Conservation (phyloP, 768 basidiomycete species). For the Termitomyces sp. region DNA sequence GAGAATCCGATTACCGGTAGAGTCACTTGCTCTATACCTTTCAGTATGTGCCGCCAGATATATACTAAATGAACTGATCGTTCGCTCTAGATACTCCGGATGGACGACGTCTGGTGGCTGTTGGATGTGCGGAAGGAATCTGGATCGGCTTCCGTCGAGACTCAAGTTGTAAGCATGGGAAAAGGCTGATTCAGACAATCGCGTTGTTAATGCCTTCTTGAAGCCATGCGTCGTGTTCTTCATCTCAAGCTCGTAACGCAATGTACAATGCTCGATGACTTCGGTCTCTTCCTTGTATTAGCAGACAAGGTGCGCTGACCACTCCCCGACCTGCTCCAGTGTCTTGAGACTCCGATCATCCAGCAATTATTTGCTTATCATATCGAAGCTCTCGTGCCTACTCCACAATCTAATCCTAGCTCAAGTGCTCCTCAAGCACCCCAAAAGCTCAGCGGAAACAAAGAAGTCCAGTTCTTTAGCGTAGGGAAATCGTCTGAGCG, state of each 20-base stretch:
- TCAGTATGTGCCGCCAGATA: conserved; percentile 47
- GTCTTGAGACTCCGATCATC: background rate
- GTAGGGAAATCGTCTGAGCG: conserved; percentile 83
- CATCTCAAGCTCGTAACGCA: conserved; percentile 92
- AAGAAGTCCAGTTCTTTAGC: conserved; percentile 94
- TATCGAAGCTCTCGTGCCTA: conserved; percentile 93
- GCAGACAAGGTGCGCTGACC: conserved; percentile 70
- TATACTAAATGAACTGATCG: background rate
- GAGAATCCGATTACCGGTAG: conserved; percentile 73
- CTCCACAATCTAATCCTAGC: conserved; percentile 61
- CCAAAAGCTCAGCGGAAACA: conserved; percentile 82
- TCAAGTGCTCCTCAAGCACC: conserved; percentile 73
- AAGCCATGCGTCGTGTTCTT: conserved; percentile 87
- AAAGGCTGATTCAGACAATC: background rate
- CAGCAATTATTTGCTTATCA: conserved; percentile 89
- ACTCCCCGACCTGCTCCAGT: conserved; percentile 21
- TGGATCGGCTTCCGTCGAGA: conserved; percentile 93
- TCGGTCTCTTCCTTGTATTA: conserved; percentile 93
- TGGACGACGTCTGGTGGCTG: conserved; percentile 75
- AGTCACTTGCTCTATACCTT: conserved; percentile 93
- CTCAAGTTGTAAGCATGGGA: conserved; percentile 57
- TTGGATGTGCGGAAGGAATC: conserved; percentile 89
- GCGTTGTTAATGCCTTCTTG: conserved; percentile 26
- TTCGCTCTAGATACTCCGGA: conserved; percentile 67
- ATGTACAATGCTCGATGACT: conserved; percentile 91